Evolutionary conservation across 495 filamentous ascomycete species (phyloP).

Genomic region (Hypoxylon trugodes): DNA sequence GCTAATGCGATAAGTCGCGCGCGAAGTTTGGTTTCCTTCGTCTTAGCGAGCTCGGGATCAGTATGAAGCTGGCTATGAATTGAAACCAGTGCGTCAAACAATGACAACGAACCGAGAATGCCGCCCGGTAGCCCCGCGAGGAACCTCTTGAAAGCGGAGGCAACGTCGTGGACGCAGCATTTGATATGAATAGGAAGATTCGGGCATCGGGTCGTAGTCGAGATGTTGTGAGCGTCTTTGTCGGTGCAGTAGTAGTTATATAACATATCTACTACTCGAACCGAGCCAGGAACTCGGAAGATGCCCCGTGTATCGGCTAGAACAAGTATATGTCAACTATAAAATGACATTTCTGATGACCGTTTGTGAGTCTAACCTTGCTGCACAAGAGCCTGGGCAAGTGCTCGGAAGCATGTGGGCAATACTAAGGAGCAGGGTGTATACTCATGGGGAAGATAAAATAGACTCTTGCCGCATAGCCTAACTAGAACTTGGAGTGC

Average conservation of each 20-base stretch:
- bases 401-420: slow-evolving; percentile 79
- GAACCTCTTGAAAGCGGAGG: slow-evolving; percentile 75
- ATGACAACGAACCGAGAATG: slow-evolving; percentile 70
- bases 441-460: slow-evolving; percentile 73
- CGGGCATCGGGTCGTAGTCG: slow-evolving; percentile 62
- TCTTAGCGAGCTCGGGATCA: slow-evolving; percentile 56
- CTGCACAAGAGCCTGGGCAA: slow-evolving; percentile 69
- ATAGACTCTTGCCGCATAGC: slow-evolving; percentile 74
- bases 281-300: slow-evolving; percentile 71
- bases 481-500: slow-evolving; percentile 70
- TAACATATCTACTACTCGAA: slow-evolving; percentile 61
- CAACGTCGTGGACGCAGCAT: slow-evolving; percentile 71
- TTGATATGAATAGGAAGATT: slow-evolving; percentile 64
- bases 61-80: slow-evolving; percentile 66
- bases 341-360: not conserved
- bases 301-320: slow-evolving; percentile 62
- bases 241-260: slow-evolving; percentile 70
- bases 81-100: slow-evolving; percentile 71
- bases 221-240: slow-evolving; percentile 54
- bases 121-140: slow-evolving; percentile 76
- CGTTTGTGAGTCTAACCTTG: slow-evolving; percentile 60
- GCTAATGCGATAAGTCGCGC: slow-evolving; percentile 72
- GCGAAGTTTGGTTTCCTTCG: slow-evolving; percentile 61
- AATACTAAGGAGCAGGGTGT: slow-evolving; percentile 69
- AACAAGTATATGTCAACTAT: slow-evolving; percentile 36